A percentile compares a stretch with the other conserved stretches of the same genome.
phyloP scores from a whole-genome alignment of 306 rosid genomes.

The Luffa aegyptiaca region DNA sequence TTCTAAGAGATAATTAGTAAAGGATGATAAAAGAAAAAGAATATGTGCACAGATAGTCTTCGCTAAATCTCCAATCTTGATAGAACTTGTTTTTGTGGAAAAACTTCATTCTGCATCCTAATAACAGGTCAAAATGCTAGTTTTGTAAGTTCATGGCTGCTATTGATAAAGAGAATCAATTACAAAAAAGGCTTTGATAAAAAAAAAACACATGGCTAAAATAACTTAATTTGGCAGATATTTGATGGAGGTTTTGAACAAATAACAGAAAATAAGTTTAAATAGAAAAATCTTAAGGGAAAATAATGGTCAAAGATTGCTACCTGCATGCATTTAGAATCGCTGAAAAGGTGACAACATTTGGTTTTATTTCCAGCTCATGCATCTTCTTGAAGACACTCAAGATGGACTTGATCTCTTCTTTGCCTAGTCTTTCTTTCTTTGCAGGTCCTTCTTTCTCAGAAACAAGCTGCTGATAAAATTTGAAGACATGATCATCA shows the following conservation, averaged over 20 bases:
- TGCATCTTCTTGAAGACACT: slow-evolving; percentile 69
- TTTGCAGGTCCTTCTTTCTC: slow-evolving; percentile 40
- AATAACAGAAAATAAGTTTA: not conserved
- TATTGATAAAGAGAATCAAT: not conserved
- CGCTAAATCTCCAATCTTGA: not conserved
- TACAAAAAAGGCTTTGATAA: not conserved
- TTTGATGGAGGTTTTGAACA: not conserved
- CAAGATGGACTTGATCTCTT: slow-evolving; percentile 40
- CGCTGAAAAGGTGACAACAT: slow-evolving; percentile 68
- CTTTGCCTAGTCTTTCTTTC: slow-evolving; percentile 31
- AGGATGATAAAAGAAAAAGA: not conserved
- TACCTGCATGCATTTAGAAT: slow-evolving; percentile 97
- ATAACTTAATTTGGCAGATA: not conserved
- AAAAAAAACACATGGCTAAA: not conserved
- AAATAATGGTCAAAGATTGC: not conserved
- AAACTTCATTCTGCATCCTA: not conserved
- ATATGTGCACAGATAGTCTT: not conserved
- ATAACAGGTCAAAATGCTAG: not conserved
- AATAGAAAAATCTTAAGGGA: not conserved
- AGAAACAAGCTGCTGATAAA: slow-evolving; percentile 47
- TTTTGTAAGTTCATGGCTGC: not conserved
- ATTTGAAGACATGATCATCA: slow-evolving; percentile 21
- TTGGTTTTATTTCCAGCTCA: slow-evolving; percentile 45
- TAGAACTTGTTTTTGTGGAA: not conserved
- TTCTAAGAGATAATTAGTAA: not conserved